Evolutionary conservation across 345 rosid genomes (phyloP).

Genomic region (Kandelia obovata): DNA sequence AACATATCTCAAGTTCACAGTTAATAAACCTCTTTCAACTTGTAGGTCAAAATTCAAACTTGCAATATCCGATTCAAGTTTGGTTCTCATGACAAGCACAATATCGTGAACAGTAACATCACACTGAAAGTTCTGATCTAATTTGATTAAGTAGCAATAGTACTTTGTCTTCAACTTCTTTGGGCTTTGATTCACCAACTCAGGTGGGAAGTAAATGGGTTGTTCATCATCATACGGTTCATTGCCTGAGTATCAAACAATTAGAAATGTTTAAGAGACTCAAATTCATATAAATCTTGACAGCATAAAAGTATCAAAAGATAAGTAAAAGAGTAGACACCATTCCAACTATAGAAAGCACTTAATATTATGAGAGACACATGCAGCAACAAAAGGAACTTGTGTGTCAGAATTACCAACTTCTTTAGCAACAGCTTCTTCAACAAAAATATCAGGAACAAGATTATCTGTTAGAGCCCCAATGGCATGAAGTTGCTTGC

Average conservation of each 20-base stretch:
- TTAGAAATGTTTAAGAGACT: background rate
- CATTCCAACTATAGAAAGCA: background rate
- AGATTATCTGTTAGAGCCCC: constrained; percentile 83
- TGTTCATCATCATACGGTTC: constrained; percentile 46
- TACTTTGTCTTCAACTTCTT: constrained; percentile 26
- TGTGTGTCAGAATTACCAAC: constrained; percentile 28
- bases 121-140: constrained; percentile 40
- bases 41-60: constrained; percentile 42
- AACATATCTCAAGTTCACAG: constrained; percentile 43
- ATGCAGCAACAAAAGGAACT: background rate
- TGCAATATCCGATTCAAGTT: constrained; percentile 47
- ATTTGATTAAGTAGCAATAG: constrained; percentile 52
- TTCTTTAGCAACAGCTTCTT: constrained; percentile 44
- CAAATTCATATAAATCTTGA: background rate
- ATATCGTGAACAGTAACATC: constrained; percentile 42
- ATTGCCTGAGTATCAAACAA: constrained; percentile 38
- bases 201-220: constrained; percentile 69
- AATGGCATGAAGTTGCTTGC: constrained; percentile 58
- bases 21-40: constrained; percentile 49
- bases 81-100: constrained; percentile 51
- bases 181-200: constrained; percentile 42
- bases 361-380: background rate
- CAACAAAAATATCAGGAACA: constrained; percentile 65
- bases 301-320: constrained; percentile 2
- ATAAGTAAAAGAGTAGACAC: background rate